Base-by-base conservation (phyloP, 352 stramenopile species). In the Pythium apleroticum region DNA sequence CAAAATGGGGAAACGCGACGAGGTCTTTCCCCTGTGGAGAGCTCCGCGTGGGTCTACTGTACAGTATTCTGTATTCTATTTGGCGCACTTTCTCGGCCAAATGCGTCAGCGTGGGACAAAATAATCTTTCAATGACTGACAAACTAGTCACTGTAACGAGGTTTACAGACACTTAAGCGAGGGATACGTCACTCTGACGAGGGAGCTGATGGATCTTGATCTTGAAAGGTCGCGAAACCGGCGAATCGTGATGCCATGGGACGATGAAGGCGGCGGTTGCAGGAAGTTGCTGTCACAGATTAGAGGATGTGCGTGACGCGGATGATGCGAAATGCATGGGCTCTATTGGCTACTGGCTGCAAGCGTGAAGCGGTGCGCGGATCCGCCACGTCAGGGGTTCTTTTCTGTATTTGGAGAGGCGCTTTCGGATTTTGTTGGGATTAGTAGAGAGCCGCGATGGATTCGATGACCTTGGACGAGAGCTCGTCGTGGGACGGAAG, bases 401-500 rank as follows among this genome's bases (percentile, higher is more conserved):
- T 41, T 41, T 19, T 41, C 35, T 41, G 17, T n/a, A n/a, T 41
- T 41, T 19, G 35, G 35, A 41, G 4, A n/a, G n/a, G n/a, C n/a
- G n/a, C n/a, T n/a, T 41, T 17, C 30, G 10, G 30, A 33, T 5
- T 33, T 33, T 33, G 10, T 17, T 41, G 19, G 35, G 15, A n/a
- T 75, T 63, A 81, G 58, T 81, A 88, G 24, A 73, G 63, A 1
- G 73, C 61, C 6, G 71, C 70, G 52, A 88, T 82, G 7, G 78
- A 62, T 33, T 76, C 75, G 54, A 91, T 75, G 55, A 89, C 52
- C 27, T 60, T 76, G 9, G 80, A 87, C 6, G 80, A 66, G 5
- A 91, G 65, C 54, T 91, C 82, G 59, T 91, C 82, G 48, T 89
- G 80, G 11, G 60, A 80, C 14, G 78, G 80, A 22, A 89, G 63